Evolutionary conservation across 768 basidiomycete species (phyloP).

Genomic region (Lactarius psammicola): DNA sequence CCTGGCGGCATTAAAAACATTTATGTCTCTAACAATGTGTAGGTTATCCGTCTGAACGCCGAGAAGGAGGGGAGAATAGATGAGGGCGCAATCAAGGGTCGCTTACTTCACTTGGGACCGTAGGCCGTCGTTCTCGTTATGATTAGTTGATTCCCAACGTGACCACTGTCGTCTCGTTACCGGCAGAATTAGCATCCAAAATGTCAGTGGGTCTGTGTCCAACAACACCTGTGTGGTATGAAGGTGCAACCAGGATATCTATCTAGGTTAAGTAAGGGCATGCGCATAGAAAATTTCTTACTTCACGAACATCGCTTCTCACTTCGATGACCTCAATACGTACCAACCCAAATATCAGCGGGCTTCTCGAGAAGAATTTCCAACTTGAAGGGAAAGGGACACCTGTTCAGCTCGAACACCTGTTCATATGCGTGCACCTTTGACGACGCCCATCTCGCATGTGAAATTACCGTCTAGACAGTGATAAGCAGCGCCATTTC

Average conservation of each 20-base stretch:
- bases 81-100: not conserved
- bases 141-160: not conserved
- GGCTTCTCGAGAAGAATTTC: too few relatives aligned
- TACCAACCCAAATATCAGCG: too few relatives aligned
- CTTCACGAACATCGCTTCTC: too few relatives aligned
- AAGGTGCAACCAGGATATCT: not conserved
- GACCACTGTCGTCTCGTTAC: not conserved
- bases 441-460: too few relatives aligned
- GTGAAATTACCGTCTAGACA: too few relatives aligned
- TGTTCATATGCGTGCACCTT: too few relatives aligned
- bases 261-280: too few relatives aligned
- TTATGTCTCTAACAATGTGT: not conserved
- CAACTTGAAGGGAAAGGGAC: too few relatives aligned
- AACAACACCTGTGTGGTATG: not conserved
- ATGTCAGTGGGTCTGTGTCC: not conserved
- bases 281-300: too few relatives aligned
- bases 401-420: too few relatives aligned
- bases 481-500: not conserved
- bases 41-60: not conserved
- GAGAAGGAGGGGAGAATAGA: not conserved
- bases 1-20: not conserved
- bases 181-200: not conserved
- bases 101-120: not conserved
- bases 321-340: too few relatives aligned
- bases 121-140: too few relatives aligned